Evolutionary conservation across 2,329 filamentous ascomycete species (phyloP).

Genomic region (Coniochaeta sp.): DNA sequence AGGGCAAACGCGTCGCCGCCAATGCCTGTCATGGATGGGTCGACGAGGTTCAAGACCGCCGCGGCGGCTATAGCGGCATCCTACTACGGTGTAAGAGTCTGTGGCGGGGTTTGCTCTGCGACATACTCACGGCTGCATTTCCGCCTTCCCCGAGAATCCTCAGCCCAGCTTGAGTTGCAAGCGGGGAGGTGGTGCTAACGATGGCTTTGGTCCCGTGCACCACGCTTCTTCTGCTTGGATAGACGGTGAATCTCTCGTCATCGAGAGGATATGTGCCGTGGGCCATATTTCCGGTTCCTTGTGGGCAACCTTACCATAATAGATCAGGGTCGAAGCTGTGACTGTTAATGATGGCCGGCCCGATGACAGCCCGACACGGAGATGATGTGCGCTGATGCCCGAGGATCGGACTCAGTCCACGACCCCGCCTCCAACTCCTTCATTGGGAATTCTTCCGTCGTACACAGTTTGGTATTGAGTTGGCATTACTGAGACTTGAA

Average conservation of each 20-base stretch:
- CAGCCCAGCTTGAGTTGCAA: constrained; percentile 80
- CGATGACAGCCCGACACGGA: not conserved
- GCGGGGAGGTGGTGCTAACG: constrained; percentile 78
- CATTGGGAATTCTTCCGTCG: not conserved
- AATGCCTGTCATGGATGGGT: constrained; percentile 84
- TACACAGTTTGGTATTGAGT: not conserved
- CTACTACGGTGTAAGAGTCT: constrained; percentile 31
- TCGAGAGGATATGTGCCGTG: constrained; percentile 8
- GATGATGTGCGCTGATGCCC: not conserved
- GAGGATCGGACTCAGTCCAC: not conserved
- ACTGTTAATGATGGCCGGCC: not conserved
- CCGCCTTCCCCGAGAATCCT: constrained; percentile 74
- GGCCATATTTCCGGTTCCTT: too few species aligned
- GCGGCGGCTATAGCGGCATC: constrained; percentile 88
- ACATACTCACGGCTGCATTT: constrained; percentile 71
- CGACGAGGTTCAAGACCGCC: constrained; percentile 83
- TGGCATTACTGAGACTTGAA: not conserved
- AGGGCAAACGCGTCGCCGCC: constrained; percentile 94
- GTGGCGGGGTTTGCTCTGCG: not conserved
- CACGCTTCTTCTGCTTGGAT: constrained; percentile 72
- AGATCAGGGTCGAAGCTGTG: too few species aligned
- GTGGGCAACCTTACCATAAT: too few species aligned
- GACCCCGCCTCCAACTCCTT: not conserved
- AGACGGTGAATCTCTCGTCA: constrained; percentile 13
- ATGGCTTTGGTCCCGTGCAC: constrained; percentile 90